Evolutionary conservation across 2,329 filamentous ascomycete genomes (phyloP).

Genomic region (Aspergillus flavus): DNA sequence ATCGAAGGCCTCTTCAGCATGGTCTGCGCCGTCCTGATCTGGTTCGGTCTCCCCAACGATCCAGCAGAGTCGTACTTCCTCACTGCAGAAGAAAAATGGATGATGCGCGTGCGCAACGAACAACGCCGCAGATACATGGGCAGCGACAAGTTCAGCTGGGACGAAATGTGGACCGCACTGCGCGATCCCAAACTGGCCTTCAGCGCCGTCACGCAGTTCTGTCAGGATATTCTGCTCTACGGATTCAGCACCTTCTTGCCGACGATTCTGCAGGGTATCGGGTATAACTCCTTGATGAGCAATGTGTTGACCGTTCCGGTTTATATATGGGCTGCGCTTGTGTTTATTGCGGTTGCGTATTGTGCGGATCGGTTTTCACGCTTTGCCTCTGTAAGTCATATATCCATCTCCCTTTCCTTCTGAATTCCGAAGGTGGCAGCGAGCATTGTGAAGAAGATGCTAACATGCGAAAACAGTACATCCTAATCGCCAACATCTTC

Average conservation of each 20-base stretch:
- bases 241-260: slow-evolving; percentile 63
- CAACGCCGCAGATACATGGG: slow-evolving; percentile 54
- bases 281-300: slow-evolving; percentile 54
- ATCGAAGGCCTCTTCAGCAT: slow-evolving; percentile 54
- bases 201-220: slow-evolving; percentile 54
- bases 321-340: slow-evolving; percentile 54
- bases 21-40: slow-evolving; percentile 47
- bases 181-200: slow-evolving; percentile 57
- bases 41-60: slow-evolving; percentile 52
- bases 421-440: fast-evolving
- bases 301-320: slow-evolving; percentile 61
- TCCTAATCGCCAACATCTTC: slow-evolving; percentile 44
- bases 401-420: background rate
- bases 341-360: slow-evolving; percentile 50
- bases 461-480: slow-evolving; percentile 28
- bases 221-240: slow-evolving; percentile 56
- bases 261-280: slow-evolving; percentile 56
- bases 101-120: slow-evolving; percentile 54
- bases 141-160: slow-evolving; percentile 53
- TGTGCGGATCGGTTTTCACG: slow-evolving; percentile 49
- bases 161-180: slow-evolving; percentile 52
- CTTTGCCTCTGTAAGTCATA: slow-evolving; percentile 30
- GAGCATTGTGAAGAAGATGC: background rate
- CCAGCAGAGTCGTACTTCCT: slow-evolving; percentile 54
- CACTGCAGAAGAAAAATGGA: slow-evolving; percentile 50